Base-by-base conservation (phyloP, 495 filamentous ascomycete genomes). In the Astrothelium subdiscretum region DNA sequence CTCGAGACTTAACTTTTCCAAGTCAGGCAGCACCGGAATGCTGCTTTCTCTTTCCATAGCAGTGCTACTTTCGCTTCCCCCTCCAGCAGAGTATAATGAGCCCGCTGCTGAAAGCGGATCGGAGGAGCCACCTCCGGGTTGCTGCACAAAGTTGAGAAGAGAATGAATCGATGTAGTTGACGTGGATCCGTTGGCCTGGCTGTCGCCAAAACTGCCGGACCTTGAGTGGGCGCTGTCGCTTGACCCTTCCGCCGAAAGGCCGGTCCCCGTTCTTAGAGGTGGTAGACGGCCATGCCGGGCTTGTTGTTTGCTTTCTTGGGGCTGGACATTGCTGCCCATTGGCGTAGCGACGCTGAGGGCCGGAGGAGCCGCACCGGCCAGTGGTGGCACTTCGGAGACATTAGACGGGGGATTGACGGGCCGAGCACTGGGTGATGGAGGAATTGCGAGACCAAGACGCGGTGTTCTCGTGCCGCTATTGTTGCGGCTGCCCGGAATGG, bases 91-190 rank as follows among this genome's bases (percentile, higher is more conserved):
- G 70, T 90, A 88, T 24, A 91, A 76, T 22, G 89, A 92, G 42
- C 89, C 88, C 57, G 90, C 91, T 8, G 91, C 91, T 18, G 90
- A 95, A 24, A 90, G 84, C 2, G 91, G 90, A 70, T 96, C 91
- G n/a, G 31, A 31, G 15, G 87, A 85, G 0, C 86, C 88, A 43
- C 85, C 83, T 58, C 79, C 75, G 18, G 83, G 76, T 63, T 81
- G 78, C 58, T 77, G 75, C 20, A 78, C 85, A 69, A 92, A 91
- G 10, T 68, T 66, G 18, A 87, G 87, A 8, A 87, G 75, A 83
- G 88, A 92, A 68, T 86, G 90, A 64, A 87, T 83, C 1, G 90
- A 91, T 11, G 86, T 87, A n/a, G 90, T 89, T 24, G 89, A 91
- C 31, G 85, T 86, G 32, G 88, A 85, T 54, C 87, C 87, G 71